Conservation (phyloP, 2,329 filamentous ascomycete species). For the Aspergillus costaricaensis region DNA sequence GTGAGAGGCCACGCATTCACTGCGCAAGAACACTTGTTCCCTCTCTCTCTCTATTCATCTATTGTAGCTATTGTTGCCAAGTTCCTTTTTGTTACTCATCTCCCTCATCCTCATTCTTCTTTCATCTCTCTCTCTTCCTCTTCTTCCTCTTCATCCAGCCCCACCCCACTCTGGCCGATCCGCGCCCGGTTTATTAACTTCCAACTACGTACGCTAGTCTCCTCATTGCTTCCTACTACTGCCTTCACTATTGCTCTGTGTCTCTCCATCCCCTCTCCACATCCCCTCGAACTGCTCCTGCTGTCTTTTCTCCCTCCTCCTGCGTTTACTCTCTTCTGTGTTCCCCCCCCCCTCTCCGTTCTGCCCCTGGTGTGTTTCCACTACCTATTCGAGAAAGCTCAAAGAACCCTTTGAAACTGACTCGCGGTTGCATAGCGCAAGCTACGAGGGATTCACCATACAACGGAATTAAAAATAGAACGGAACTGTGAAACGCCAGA, state of each 20-base stretch:
- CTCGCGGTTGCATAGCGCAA: neutral
- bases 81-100: neutral
- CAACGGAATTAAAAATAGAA: slow-evolving; percentile 20
- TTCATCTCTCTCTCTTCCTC: too few relatives aligned
- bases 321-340: slow-evolving; percentile 1
- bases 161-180: slow-evolving; percentile 21
- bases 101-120: neutral
- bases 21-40: neutral
- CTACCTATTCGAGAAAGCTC: slow-evolving; percentile 1
- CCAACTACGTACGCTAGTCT: slow-evolving; percentile 16
- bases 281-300: slow-evolving; percentile 7
- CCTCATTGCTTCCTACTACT: slow-evolving; percentile 10
- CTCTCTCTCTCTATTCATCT: too few relatives aligned
- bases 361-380: neutral
- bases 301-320: neutral
- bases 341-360: neutral
- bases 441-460: slow-evolving; percentile 2
- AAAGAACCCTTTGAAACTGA: slow-evolving; percentile 7
- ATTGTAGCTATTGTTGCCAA: too few relatives aligned
- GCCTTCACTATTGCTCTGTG: slow-evolving; percentile 13
- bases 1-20: neutral
- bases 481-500: slow-evolving; percentile 19
- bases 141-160: slow-evolving; percentile 9
- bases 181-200: slow-evolving; percentile 24
- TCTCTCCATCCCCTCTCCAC: slow-evolving; percentile 23